These are phyloP conservation scores for Geranium incanum DNA, from an alignment of 441 rosid genomes.

Conservation along the genomic window DNA sequence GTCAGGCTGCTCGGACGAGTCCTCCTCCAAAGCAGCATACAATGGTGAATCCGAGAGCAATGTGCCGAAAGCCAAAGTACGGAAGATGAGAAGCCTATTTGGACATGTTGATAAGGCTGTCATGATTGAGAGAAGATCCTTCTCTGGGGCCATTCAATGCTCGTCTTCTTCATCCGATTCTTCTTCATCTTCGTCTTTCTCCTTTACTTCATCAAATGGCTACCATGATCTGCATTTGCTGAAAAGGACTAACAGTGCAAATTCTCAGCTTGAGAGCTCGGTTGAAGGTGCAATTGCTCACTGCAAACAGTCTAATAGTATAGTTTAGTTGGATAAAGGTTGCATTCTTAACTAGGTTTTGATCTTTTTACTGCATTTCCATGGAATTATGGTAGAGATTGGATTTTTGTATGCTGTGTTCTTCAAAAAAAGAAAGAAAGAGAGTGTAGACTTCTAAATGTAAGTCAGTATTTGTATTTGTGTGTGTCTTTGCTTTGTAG, in stretches of 20 bases:
- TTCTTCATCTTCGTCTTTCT: conserved; percentile 41
- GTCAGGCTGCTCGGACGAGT: conserved; percentile 42
- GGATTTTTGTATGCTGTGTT: too few species aligned
- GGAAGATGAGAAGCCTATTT: conserved; percentile 16
- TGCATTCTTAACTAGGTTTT: too few species aligned
- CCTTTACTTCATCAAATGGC: conserved; percentile 20
- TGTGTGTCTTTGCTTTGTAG: too few species aligned
- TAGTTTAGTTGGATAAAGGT: too few species aligned
- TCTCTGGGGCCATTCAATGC: conserved; percentile 61
- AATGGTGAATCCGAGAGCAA: too few species aligned
- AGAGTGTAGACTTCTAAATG: too few species aligned
- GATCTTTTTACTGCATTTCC: too few species aligned
- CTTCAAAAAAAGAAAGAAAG: too few species aligned
- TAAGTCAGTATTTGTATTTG: too few species aligned
- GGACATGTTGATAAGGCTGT: not conserved
- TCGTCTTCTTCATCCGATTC: conserved; percentile 36
- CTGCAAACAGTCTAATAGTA: conserved; percentile 59
- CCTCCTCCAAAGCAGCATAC: too few species aligned
- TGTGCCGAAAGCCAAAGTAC: too few species aligned
- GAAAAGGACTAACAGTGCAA: conserved; percentile 55
- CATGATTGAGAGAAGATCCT: conserved; percentile 55
- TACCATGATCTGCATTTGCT: conserved; percentile 38
- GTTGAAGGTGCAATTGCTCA: conserved; percentile 88
- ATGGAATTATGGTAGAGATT: too few species aligned
- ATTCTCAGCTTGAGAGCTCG: conserved; percentile 54